Conservation (phyloP, 768 basidiomycete species). For the Tremella fuciformis region DNA sequence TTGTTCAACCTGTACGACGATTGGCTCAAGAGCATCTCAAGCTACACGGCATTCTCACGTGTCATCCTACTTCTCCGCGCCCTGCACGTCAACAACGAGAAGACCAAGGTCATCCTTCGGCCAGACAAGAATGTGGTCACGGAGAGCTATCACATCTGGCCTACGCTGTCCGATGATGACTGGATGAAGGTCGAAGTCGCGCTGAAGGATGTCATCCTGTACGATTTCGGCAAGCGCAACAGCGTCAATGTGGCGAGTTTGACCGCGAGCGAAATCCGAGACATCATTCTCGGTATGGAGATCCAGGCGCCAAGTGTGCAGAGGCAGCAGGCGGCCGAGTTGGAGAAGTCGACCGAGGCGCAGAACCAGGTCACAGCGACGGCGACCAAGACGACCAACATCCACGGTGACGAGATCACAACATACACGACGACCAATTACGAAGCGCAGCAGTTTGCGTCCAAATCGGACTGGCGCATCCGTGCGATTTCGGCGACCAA, state of each 20-base stretch:
- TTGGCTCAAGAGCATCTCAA: conserved; percentile 98
- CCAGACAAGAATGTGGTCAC: conserved; percentile 97
- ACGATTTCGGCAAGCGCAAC: conserved; percentile 98
- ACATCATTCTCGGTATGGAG: conserved; percentile 98
- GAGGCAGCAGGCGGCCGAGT: conserved; percentile 97
- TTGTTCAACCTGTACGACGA: conserved; percentile 98
- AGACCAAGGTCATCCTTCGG: conserved; percentile 96
- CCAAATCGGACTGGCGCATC: conserved; percentile 99
- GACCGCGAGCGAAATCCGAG: conserved; percentile 92
- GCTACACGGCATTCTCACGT: conserved; percentile 97
- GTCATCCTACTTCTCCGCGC: conserved; percentile 95
- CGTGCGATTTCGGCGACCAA: conserved; percentile 97
- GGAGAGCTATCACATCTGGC: conserved; percentile 88
- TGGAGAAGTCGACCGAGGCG: conserved; percentile 94
- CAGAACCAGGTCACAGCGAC: conserved; percentile 92
- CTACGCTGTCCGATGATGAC: conserved; percentile 83
- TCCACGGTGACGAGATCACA: conserved; percentile 94
- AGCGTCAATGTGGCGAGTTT: conserved; percentile 97
- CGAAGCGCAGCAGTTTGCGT: conserved; percentile 97
- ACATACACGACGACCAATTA: conserved; percentile 96
- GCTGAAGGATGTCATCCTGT: conserved; percentile 87
- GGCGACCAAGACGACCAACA: conserved; percentile 96
- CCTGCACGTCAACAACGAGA: conserved; percentile 98
- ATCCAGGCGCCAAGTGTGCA: conserved; percentile 64
- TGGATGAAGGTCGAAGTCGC: conserved; percentile 99